phyloP scores from a whole-genome alignment of 352 stramenopile species.

The Globisporangium mamillatum region DNA sequence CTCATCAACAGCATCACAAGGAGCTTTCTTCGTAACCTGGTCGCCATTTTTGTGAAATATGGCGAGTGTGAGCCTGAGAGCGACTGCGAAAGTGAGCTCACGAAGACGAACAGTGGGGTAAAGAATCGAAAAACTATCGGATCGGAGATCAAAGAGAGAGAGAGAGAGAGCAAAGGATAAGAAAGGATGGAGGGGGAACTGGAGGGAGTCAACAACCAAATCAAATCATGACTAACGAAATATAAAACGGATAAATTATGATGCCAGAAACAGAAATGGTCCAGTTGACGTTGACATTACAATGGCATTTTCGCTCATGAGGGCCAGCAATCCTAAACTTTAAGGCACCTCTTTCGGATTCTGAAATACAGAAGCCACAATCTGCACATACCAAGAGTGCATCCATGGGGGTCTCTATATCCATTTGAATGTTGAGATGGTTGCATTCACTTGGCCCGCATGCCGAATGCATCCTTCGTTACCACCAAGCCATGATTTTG shows the following conservation, averaged over 20 bases:
- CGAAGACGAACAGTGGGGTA: not conserved
- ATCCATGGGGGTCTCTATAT: not conserved
- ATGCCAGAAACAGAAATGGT: not conserved
- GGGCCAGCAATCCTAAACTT: not conserved
- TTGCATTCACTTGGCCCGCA: not conserved
- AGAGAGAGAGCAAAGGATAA: not conserved
- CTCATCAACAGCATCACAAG: not conserved
- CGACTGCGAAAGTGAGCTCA: not conserved
- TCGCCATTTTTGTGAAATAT: not conserved
- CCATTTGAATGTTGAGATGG: not conserved
- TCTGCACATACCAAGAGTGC: not conserved
- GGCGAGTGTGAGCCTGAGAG: not conserved
- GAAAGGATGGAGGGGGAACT: not conserved
- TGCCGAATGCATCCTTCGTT: no score
- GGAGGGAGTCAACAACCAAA: not conserved
- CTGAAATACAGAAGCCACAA: not conserved
- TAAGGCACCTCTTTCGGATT: not conserved
- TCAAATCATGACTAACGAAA: not conserved
- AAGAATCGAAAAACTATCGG: not conserved
- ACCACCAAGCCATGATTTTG: no score
- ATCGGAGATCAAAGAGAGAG: not conserved
- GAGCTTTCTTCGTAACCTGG: not conserved
- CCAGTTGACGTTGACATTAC: not conserved
- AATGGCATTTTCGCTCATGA: not conserved
- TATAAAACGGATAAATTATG: not conserved